phyloP scores from a whole-genome alignment of 2,329 filamentous ascomycete species.

The Sphaerulina populicola region DNA sequence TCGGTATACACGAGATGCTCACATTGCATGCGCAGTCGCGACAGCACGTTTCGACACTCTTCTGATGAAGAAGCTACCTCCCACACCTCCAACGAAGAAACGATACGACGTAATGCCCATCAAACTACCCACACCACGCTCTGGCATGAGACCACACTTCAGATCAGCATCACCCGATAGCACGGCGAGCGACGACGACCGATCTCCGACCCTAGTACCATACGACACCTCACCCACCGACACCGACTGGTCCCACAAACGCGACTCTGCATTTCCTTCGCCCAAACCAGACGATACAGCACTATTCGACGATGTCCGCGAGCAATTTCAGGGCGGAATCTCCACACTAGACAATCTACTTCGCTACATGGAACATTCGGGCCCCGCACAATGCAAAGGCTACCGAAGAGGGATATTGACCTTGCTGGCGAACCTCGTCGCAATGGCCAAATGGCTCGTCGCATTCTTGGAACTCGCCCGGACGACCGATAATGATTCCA shows the following conservation, averaged over 20 bases:
- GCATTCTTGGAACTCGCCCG: constrained; percentile 11
- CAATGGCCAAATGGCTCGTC: constrained; percentile 17
- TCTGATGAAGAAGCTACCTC: neutral
- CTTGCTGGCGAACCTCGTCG: constrained; percentile 12
- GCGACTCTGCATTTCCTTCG: neutral
- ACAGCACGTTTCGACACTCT: constrained; percentile 1
- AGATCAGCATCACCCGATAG: neutral
- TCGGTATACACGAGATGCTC: neutral
- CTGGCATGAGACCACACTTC: neutral
- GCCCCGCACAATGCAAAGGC: constrained; percentile 6
- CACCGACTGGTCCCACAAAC: neutral
- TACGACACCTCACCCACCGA: constrained; percentile 2
- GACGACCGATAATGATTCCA: neutral
- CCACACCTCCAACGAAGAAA: constrained; percentile 1
- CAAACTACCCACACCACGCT: neutral
- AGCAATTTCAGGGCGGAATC: constrained; percentile 12
- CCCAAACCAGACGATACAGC: neutral
- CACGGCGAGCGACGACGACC: neutral
- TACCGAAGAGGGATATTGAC: constrained; percentile 12
- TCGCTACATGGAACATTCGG: constrained; percentile 11
- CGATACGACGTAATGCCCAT: neutral
- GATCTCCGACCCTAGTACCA: neutral
- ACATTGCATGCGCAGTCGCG: neutral
- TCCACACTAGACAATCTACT: constrained; percentile 14
- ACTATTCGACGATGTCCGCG: constrained; percentile 15